phyloP scores from a whole-genome alignment of 345 rosid genomes.

The Sapria himalayana region DNA sequence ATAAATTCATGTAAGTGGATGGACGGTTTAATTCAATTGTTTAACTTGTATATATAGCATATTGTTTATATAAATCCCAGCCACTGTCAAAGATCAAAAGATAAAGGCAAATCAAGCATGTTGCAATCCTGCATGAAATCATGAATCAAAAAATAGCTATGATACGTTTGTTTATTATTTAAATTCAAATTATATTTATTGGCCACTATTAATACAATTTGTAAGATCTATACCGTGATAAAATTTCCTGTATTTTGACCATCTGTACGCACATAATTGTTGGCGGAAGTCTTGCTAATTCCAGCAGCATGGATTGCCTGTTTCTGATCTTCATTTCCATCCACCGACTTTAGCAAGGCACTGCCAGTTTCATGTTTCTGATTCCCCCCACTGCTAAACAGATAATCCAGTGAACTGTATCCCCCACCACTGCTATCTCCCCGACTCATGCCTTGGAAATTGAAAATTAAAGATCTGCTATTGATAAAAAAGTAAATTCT shows the following conservation, averaged over 20 bases:
- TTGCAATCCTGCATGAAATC: too few relatives aligned
- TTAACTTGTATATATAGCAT: too few relatives aligned
- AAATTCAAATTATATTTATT: background rate
- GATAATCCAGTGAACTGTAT: slow-evolving; percentile 71
- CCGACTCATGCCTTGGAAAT: slow-evolving; percentile 40
- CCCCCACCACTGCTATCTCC: slow-evolving; percentile 80
- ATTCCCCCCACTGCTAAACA: slow-evolving; percentile 51
- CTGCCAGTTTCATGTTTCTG: slow-evolving; percentile 23
- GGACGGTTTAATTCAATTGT: too few relatives aligned
- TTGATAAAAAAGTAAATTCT: too few relatives aligned
- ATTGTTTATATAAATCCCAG: too few relatives aligned
- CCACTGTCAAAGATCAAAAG: too few relatives aligned
- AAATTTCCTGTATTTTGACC: slow-evolving; percentile 71
- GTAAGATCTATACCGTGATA: slow-evolving; percentile 50
- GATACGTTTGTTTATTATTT: too few relatives aligned
- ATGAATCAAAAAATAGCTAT: too few relatives aligned
- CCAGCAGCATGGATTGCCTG: slow-evolving; percentile 31
- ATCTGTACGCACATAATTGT: slow-evolving; percentile 50
- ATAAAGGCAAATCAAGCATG: too few relatives aligned
- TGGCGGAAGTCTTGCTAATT: slow-evolving; percentile 29
- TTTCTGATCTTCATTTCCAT: slow-evolving; percentile 7
- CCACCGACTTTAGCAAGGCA: too few relatives aligned
- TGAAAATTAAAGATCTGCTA: too few relatives aligned
- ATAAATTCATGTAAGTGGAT: too few relatives aligned
- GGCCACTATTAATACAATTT: background rate